Percentiles rank a stretch among this genome's conserved stretches.
Conservation (phyloP, 2,329 filamentous ascomycete genomes). For the Helotiales sp. region DNA sequence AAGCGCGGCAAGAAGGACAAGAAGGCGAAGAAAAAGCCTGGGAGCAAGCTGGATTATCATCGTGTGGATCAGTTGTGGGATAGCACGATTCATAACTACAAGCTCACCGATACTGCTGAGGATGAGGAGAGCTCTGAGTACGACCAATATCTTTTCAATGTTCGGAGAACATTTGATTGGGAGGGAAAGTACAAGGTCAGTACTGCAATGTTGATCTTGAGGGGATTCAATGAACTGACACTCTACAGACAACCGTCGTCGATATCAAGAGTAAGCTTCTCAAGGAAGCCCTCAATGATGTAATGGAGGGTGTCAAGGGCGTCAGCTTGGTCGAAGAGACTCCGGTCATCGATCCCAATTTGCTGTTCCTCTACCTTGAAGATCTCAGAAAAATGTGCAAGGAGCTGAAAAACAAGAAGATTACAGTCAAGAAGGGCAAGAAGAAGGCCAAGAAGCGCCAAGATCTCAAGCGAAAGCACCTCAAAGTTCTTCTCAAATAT, state of each 20-base stretch:
- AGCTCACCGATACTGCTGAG: conserved; percentile 65
- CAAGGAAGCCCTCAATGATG: conserved; percentile 66
- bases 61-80: conserved; percentile 65
- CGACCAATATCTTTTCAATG: conserved; percentile 79
- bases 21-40: conserved; percentile 39
- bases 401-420: conserved; percentile 59
- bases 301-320: conserved; percentile 76
- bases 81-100: conserved; percentile 62
- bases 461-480: conserved; percentile 58
- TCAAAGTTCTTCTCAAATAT: conserved; percentile 74
- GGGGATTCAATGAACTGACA: conserved; percentile 13
- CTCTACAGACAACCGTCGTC: conserved; percentile 56
- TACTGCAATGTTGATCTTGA: neutral
- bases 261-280: conserved; percentile 85
- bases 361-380: conserved; percentile 73
- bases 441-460: conserved; percentile 61
- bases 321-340: conserved; percentile 79
- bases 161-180: conserved; percentile 80
- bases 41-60: conserved; percentile 64
- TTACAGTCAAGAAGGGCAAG: conserved; percentile 52
- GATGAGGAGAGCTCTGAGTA: conserved; percentile 66
- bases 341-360: conserved; percentile 70
- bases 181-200: conserved; percentile 70
- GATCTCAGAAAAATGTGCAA: conserved; percentile 68
- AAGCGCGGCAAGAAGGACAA: conserved; percentile 43